A percentile compares a stretch with the other conserved stretches of the same genome.
Evolutionary conservation across 768 basidiomycete genomes (phyloP).

Genomic region (Boletellus emodensis): DNA sequence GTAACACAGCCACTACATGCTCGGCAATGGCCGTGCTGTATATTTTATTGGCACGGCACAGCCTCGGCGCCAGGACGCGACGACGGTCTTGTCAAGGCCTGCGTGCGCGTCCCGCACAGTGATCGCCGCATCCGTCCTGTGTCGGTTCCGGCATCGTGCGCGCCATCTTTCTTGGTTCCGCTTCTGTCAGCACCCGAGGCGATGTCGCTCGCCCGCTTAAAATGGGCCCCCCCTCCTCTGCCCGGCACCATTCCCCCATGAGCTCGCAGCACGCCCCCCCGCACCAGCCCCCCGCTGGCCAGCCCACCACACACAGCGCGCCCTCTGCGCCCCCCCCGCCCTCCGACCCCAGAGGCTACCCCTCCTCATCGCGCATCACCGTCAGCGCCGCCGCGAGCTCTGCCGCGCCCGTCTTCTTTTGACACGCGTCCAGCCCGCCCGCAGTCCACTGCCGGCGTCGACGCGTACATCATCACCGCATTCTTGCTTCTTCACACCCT

Average conservation of each 20-base stretch:
- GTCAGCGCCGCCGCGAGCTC: slow-evolving; percentile 49
- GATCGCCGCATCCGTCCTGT: slow-evolving; percentile 21
- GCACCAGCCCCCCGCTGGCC: slow-evolving; percentile 13
- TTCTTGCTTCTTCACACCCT: background rate
- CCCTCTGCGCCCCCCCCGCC: slow-evolving; percentile 16
- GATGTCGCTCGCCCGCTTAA: slow-evolving; percentile 31
- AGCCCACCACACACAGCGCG: slow-evolving; percentile 7
- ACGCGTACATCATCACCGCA: background rate
- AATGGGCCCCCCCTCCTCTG: background rate
- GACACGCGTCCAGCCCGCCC: slow-evolving; percentile 7
- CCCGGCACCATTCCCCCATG: slow-evolving; percentile 17
- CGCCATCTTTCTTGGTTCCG: slow-evolving; percentile 6
- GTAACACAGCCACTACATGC: slow-evolving; percentile 1
- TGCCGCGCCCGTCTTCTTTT: slow-evolving; percentile 60
- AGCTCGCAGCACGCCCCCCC: slow-evolving; percentile 22
- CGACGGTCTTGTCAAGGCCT: background rate
- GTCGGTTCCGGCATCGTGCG: slow-evolving; percentile 28
- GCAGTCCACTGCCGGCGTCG: background rate
- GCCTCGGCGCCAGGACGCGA: slow-evolving; percentile 6
- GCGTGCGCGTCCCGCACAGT: slow-evolving; percentile 1
- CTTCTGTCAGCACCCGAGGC: slow-evolving; percentile 12
- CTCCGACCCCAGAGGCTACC: slow-evolving; percentile 20
- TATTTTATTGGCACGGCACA: too few species aligned
- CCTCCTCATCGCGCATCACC: slow-evolving; percentile 29
- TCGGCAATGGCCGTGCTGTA: slow-evolving; percentile 1